Evolutionary conservation across 2,329 filamentous ascomycete species (phyloP), one percentile per base, ranked within the genome.

Genomic region (Aspergillus clavatus): DNA sequence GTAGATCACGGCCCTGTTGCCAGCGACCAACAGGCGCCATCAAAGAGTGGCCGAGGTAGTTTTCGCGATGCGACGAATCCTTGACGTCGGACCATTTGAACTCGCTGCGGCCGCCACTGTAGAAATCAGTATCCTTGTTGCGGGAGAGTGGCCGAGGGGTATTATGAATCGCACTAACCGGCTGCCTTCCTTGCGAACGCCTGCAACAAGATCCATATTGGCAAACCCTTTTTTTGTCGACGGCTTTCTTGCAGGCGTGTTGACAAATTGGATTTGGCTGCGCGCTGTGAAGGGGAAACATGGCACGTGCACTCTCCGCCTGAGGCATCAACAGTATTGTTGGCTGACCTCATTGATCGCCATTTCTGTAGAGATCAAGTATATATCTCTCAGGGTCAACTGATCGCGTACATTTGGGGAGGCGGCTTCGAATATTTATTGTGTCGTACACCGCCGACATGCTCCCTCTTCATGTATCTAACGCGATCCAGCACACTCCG

Each of bases 31-130:
- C 89, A 0, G 90, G 88, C 0, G 90, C 90, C 76, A 91, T 95
- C 47, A 96, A 72, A 47, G 87, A 93, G 72, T 96, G 90, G 42
- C 90, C 90, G 6, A 96, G 84, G 67, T 85, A 86, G 65, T 84
- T 95, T 69, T 98, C 90, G 67, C 93, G 89, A 62, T 95, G 90
- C 18, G 79, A 73, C 40, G 89, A 94, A 54, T 77, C 82, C 65
- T 91, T 85, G 62, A 98, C 91, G 57, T 96, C 89, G 54, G 91
- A 87, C 93, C 93, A 97, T 71, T 84, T 90, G 74, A 98, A 98
- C 68, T 96, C 89, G 69, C 86, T 86, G 63, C 77, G 79, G 49
- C 93, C 93, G 61, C 93, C 93, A 55, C 93, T 79, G 50, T 28
- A 41, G 37, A 18, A 40, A 45, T 33, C 11, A 40, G 33, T 55